Evolutionary conservation across 225 moss, liverwort and hornwort species (phyloP).

Genomic region (Climacium dendroides): DNA sequence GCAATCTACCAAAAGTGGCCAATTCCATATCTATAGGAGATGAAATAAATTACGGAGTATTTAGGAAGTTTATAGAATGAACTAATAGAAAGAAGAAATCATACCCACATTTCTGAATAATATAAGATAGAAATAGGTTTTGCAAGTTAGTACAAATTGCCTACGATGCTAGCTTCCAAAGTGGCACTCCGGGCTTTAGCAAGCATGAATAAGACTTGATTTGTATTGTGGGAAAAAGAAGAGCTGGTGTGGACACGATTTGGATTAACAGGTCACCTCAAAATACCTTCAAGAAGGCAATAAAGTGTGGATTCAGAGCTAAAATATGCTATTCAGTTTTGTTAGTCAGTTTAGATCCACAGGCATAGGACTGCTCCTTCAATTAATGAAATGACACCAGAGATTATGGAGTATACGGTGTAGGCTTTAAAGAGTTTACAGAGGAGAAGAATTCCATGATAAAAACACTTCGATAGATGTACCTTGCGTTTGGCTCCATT

Average conservation of each 20-base stretch:
- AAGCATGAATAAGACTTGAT: background rate
- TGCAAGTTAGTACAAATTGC: background rate
- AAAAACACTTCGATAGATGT: background rate
- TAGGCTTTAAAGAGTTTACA: background rate
- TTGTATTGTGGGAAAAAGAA: background rate
- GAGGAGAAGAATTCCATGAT: background rate
- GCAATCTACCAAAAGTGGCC: background rate
- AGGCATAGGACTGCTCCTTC: background rate
- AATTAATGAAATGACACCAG: background rate
- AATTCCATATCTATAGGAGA: background rate
- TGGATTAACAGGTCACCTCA: background rate
- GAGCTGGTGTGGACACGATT: background rate
- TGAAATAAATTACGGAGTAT: background rate
- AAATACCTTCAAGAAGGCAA: background rate
- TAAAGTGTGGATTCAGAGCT: background rate
- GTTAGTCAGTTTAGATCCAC: background rate
- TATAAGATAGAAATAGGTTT: background rate
- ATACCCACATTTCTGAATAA: background rate
- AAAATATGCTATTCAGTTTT: background rate
- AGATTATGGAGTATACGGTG: background rate
- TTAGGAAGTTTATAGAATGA: background rate
- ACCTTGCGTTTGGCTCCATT: conserved; percentile 98
- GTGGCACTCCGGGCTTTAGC: background rate
- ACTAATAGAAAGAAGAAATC: background rate
- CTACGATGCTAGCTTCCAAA: background rate